A percentile compares a stretch with the other conserved stretches of the same genome.
phyloP scores from a whole-genome alignment of 2,329 filamentous ascomycete species.

The Alternaria brassicae region DNA sequence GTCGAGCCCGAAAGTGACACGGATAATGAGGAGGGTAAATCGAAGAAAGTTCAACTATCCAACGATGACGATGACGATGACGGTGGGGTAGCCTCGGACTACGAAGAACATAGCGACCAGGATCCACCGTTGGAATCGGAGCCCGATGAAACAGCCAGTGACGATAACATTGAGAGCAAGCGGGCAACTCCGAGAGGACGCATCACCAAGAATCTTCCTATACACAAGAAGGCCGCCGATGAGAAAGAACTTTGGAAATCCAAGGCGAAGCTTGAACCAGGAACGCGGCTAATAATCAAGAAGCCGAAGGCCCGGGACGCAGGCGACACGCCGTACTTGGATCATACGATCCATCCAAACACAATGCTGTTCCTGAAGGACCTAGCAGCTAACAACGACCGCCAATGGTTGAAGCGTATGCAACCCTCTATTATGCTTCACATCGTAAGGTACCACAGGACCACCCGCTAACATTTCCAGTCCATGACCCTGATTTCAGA shows the following conservation, averaged over 20 bases:
- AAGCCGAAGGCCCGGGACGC: constrained; percentile 68
- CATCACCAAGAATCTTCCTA: constrained; percentile 26
- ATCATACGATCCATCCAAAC: constrained; percentile 68
- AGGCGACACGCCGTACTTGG: constrained; percentile 64
- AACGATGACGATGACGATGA: constrained; percentile 44
- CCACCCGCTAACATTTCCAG: constrained; percentile 55
- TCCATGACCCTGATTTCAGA: constrained; percentile 80
- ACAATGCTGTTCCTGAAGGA: constrained; percentile 68
- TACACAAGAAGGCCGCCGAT: constrained; percentile 38
- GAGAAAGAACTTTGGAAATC: constrained; percentile 63
- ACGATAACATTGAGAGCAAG: constrained; percentile 39
- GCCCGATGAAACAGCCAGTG: constrained; percentile 40
- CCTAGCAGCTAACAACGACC: constrained; percentile 66
- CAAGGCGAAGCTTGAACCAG: constrained; percentile 64
- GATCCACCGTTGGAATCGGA: constrained; percentile 40
- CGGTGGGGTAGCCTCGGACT: constrained; percentile 48
- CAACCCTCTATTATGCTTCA: not conserved
- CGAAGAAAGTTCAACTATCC: constrained; percentile 23
- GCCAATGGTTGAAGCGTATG: constrained; percentile 69
- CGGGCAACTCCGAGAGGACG: constrained; percentile 30
- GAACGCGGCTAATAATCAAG: constrained; percentile 67
- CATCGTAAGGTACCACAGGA: not conserved
- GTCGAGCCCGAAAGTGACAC: constrained; percentile 42
- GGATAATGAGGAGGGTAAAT: constrained; percentile 24
- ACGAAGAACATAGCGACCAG: constrained; percentile 51